Conservation (phyloP, 2,329 filamentous ascomycete species). For the Penicillium sp. region DNA sequence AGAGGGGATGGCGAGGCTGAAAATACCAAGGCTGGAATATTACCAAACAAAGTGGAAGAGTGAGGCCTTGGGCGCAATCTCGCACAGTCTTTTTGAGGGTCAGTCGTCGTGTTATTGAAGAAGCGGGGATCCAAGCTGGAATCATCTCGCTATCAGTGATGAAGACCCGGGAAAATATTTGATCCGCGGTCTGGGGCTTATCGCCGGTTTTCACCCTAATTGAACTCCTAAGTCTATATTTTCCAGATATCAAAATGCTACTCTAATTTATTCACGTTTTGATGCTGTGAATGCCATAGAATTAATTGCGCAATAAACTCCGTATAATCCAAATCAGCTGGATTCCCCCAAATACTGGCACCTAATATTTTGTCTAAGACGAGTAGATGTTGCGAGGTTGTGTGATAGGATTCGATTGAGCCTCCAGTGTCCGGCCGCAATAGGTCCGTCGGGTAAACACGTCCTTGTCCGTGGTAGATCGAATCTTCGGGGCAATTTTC, state of each 20-base stretch:
- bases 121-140: conserved; percentile 8
- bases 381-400: too few species aligned
- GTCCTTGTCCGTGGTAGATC: too few species aligned
- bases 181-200: conserved; percentile 13
- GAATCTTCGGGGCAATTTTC: too few species aligned
- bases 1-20: neutral
- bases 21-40: neutral
- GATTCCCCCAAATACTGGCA: too few species aligned
- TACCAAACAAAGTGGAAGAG: neutral
- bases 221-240: neutral
- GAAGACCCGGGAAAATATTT: conserved; percentile 13
- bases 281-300: neutral
- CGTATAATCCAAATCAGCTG: too few species aligned
- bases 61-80: neutral
- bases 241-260: too few species aligned
- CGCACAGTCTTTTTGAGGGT: neutral
- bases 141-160: conserved; percentile 11
- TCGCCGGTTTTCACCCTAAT: neutral
- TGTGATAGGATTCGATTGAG: too few species aligned
- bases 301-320: too few species aligned
- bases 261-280: neutral
- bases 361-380: too few species aligned
- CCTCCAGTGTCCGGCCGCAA: too few species aligned
- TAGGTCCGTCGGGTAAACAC: too few species aligned
- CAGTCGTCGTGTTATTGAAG: conserved; percentile 5